phyloP scores from a whole-genome alignment of 2,329 filamentous ascomycete species.

The Aspergillus hiratsukae region DNA sequence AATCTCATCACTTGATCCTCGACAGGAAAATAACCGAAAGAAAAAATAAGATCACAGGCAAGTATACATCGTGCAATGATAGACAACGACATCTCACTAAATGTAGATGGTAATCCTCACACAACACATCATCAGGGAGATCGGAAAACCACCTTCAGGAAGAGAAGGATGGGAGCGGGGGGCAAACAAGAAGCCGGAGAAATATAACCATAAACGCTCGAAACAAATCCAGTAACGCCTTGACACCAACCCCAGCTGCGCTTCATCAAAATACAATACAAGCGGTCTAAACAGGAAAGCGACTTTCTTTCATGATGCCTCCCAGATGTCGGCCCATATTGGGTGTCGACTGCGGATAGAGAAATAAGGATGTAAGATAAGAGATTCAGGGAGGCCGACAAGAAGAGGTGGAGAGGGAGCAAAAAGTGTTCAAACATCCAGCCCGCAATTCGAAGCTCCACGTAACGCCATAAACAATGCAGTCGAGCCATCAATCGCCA shows the following conservation, averaged over 20 bases:
- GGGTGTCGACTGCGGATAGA: not conserved
- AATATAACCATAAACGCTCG: constrained; percentile 16
- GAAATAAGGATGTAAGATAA: not conserved
- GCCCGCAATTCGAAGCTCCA: constrained; percentile 28
- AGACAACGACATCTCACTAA: constrained; percentile 15
- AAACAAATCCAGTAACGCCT: constrained; percentile 11
- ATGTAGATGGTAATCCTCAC: constrained; percentile 13
- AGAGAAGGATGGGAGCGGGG: constrained; percentile 1
- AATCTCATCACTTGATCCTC: constrained; percentile 15
- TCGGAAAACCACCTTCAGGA: constrained; percentile 14
- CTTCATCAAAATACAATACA: constrained; percentile 20
- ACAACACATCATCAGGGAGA: constrained; percentile 11
- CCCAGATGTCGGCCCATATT: constrained; percentile 1
- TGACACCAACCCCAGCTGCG: constrained; percentile 13
- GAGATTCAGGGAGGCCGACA: not conserved
- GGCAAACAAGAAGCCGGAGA: constrained; percentile 10
- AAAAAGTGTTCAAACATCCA: constrained; percentile 28
- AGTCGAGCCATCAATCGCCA: constrained; percentile 14
- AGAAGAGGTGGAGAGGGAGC: constrained; percentile 5
- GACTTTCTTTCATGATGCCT: constrained; percentile 12
- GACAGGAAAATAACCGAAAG: constrained; percentile 7
- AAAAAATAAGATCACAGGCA: constrained; percentile 8
- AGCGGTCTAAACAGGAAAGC: constrained; percentile 19
- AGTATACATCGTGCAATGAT: constrained; percentile 14
- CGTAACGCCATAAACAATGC: constrained; percentile 32